These are phyloP conservation scores for Sordariomycetes sp. DNA, from an alignment of 2,329 filamentous ascomycete genomes.

Conservation along the genomic window DNA sequence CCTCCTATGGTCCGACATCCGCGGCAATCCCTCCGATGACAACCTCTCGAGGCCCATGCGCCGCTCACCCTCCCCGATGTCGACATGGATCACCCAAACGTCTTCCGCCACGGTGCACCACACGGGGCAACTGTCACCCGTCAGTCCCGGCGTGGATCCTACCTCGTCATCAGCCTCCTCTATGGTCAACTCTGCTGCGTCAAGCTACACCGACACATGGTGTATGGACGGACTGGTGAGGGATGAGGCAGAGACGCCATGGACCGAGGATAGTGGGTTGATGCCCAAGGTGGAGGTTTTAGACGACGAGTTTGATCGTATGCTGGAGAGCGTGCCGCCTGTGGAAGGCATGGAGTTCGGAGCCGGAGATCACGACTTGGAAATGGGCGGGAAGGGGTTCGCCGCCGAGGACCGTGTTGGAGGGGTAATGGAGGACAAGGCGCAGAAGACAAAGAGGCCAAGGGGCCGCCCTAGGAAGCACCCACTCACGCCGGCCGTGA, in stretches of 20 bases:
- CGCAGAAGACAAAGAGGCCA: constrained; percentile 47
- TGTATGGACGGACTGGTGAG: constrained; percentile 16
- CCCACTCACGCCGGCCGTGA: constrained; percentile 47
- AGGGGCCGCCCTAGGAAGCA: constrained; percentile 78
- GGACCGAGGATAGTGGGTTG: constrained; percentile 29
- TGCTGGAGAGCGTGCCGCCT: constrained; percentile 33
- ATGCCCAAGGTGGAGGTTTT: constrained; percentile 46
- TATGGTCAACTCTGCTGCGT: background rate
- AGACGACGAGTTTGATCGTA: constrained; percentile 43
- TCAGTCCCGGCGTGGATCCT: constrained; percentile 37
- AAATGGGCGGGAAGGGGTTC: background rate
- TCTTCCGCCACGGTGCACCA: constrained; percentile 16
- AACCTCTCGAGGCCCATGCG: constrained; percentile 14
- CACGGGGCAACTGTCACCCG: constrained; percentile 40
- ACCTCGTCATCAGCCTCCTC: constrained; percentile 29
- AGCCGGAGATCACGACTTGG: background rate
- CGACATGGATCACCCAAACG: constrained; percentile 10
- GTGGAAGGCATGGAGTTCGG: background rate
- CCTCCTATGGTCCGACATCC: constrained; percentile 32
- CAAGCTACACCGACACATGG: constrained; percentile 25
- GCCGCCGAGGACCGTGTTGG: constrained; percentile 7
- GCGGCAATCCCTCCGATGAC: constrained; percentile 33
- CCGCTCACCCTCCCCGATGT: constrained; percentile 20
- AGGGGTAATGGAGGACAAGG: constrained; percentile 11
- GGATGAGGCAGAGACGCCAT: background rate